A percentile compares a stretch with the other conserved stretches of the same genome.
phyloP scores from a whole-genome alignment of 2,329 filamentous ascomycete genomes.

The Furcasterigmium sp. region DNA sequence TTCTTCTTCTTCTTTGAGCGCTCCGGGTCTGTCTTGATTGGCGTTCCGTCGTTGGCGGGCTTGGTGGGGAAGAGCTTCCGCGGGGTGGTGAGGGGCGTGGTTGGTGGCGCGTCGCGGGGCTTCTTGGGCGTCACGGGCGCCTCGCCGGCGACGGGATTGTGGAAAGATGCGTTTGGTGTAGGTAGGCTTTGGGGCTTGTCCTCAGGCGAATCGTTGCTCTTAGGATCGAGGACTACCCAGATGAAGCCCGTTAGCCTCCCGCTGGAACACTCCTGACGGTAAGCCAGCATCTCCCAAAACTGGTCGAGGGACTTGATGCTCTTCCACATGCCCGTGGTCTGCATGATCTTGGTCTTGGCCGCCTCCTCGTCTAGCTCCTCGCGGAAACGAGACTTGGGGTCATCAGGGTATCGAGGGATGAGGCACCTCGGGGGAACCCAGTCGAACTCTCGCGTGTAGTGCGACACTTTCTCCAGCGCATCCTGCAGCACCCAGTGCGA shows the following conservation, averaged over 20 bases:
- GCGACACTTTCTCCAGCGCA: conserved; percentile 61
- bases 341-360: conserved; percentile 47
- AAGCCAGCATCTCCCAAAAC: conserved; percentile 99
- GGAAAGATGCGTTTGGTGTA: conserved; percentile 23
- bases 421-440: conserved; percentile 73
- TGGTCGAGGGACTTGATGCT: conserved; percentile 79
- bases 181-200: conserved; percentile 11
- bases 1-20: conserved; percentile 40
- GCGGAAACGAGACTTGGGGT: conserved; percentile 87
- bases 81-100: conserved; percentile 25
- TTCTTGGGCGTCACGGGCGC: conserved; percentile 26
- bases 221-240: conserved; percentile 78
- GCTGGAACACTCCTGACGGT: conserved; percentile 89
- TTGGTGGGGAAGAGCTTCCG: conserved; percentile 22
- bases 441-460: conserved; percentile 53
- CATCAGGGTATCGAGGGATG: conserved; percentile 88
- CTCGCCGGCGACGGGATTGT: conserved; percentile 9
- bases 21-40: conserved; percentile 25
- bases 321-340: conserved; percentile 68
- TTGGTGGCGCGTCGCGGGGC: conserved; percentile 13
- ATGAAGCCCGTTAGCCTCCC: conserved; percentile 90
- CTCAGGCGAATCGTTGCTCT: conserved; percentile 8
- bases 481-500: conserved; percentile 65
- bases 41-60: not conserved
- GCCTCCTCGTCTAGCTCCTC: conserved; percentile 85